Evolutionary conservation across 768 basidiomycete species (phyloP).

Genomic region (Krasilnikovozyma curviuscula): DNA sequence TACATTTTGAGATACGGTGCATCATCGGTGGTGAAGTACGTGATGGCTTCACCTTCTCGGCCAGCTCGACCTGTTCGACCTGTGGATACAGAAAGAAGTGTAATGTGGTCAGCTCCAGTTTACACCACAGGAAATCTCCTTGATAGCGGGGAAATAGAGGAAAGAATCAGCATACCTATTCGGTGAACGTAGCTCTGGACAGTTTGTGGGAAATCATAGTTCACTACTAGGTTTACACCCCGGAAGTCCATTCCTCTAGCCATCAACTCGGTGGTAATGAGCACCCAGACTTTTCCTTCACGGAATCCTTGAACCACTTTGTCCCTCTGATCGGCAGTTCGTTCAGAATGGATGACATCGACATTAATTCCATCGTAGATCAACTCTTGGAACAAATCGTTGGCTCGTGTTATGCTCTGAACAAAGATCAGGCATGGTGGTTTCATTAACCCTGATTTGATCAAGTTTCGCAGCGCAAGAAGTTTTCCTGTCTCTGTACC

Average conservation of each 20-base stretch:
- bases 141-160: not conserved
- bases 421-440: constrained; percentile 86
- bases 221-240: constrained; percentile 81
- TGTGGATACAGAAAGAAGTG: constrained; percentile 17
- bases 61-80: constrained; percentile 92
- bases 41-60: constrained; percentile 75
- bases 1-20: constrained; percentile 64
- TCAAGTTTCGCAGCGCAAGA: constrained; percentile 60
- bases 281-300: constrained; percentile 75
- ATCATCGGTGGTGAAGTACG: constrained; percentile 89
- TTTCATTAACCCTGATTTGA: constrained; percentile 48
- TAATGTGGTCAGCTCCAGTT: not conserved
- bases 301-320: constrained; percentile 69
- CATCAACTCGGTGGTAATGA: constrained; percentile 94
- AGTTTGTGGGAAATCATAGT: constrained; percentile 65
- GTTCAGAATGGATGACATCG: constrained; percentile 76
- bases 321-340: constrained; percentile 71
- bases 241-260: constrained; percentile 96
- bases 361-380: constrained; percentile 58
- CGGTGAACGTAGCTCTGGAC: constrained; percentile 92
- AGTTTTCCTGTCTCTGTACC: constrained; percentile 88
- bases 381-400: constrained; percentile 56
- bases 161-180: constrained; percentile 40
- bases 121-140: not conserved
- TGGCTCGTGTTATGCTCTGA: constrained; percentile 47